Percentiles rank a stretch among this genome's conserved stretches.
Evolutionary conservation across 1,284 basidiomycete species (phyloP).

Genomic region (Heimioporus punctisporus): DNA sequence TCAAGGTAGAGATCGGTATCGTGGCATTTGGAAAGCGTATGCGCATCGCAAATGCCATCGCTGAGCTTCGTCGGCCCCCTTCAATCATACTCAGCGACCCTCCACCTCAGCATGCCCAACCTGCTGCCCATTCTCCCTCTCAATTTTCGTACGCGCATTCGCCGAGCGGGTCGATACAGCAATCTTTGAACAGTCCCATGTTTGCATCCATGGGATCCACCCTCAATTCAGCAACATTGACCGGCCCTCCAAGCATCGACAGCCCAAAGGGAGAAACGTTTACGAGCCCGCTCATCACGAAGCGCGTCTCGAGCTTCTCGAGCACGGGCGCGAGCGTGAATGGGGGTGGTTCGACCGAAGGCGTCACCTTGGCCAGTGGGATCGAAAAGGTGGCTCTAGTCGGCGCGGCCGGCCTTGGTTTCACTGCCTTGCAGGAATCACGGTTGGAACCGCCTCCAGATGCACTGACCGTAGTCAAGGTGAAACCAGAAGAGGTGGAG

Average conservation of each 20-base stretch:
- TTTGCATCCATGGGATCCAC: constrained; percentile 27
- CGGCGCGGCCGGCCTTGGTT: constrained; percentile 29
- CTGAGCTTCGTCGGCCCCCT: constrained; percentile 79
- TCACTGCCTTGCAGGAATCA: constrained; percentile 34
- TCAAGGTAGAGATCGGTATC: constrained; percentile 97
- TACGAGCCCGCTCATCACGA: constrained; percentile 16
- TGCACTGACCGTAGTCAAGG: constrained; percentile 45
- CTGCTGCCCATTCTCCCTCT: constrained; percentile 46
- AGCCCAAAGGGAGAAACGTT: constrained; percentile 39
- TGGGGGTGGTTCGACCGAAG: constrained; percentile 23
- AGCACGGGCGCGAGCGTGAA: constrained; percentile 29
- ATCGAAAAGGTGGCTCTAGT: constrained; percentile 17
- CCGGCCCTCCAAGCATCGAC: constrained; percentile 38
- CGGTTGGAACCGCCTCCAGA: constrained; percentile 61
- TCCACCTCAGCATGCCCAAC: constrained; percentile 35
- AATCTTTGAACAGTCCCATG: constrained; percentile 37
- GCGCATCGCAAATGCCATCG: constrained; percentile 94
- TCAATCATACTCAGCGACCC: constrained; percentile 50
- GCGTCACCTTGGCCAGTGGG: constrained; percentile 10
- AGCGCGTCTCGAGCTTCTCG: constrained; percentile 33
- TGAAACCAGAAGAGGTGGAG: constrained; percentile 42
- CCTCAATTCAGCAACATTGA: constrained; percentile 25
- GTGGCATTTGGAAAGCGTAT: constrained; percentile 94
- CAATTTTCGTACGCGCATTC: constrained; percentile 35
- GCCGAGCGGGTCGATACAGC: constrained; percentile 39